Conservation (phyloP, 2,329 filamentous ascomycete species). For the Corinectria fuckeliana region DNA sequence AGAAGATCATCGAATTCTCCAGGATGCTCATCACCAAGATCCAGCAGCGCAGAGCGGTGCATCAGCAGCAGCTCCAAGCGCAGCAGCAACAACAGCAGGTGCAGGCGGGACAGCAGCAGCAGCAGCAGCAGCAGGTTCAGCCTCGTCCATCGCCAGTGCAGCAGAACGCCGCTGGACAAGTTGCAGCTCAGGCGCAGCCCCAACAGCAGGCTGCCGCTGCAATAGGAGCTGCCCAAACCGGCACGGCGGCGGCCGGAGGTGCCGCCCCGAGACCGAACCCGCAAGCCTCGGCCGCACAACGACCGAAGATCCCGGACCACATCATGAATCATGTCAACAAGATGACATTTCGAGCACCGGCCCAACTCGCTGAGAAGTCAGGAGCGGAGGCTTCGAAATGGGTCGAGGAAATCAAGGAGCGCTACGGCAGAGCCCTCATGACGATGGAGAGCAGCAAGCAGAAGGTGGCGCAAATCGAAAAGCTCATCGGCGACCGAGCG, state of each 20-base stretch:
- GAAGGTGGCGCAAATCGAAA: slow-evolving; percentile 52
- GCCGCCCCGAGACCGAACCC: slow-evolving; percentile 30
- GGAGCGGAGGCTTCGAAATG: slow-evolving; percentile 55
- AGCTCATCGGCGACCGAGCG: slow-evolving; percentile 49
- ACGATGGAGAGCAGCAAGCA: slow-evolving; percentile 55
- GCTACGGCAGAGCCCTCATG: slow-evolving; percentile 56
- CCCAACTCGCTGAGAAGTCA: slow-evolving; percentile 50
- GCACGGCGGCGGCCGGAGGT: slow-evolving; percentile 15
- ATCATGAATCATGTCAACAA: slow-evolving; percentile 56
- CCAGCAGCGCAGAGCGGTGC: slow-evolving; percentile 47
- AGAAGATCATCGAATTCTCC: slow-evolving; percentile 67
- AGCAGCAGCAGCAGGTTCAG: slow-evolving; percentile 29
- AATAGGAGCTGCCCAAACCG: slow-evolving; percentile 14
- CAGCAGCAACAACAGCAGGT: slow-evolving; percentile 39
- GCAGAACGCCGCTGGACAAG: slow-evolving; percentile 28
- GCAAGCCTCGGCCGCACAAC: slow-evolving; percentile 34
- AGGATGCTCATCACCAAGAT: slow-evolving; percentile 62
- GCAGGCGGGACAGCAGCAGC: slow-evolving; percentile 28
- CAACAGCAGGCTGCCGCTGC: slow-evolving; percentile 14
- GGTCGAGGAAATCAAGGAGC: slow-evolving; percentile 54
- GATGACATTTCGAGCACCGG: slow-evolving; percentile 55
- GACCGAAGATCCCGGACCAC: slow-evolving; percentile 48
- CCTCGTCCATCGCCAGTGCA: slow-evolving; percentile 32
- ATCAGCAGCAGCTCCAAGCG: slow-evolving; percentile 43
- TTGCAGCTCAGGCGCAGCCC: slow-evolving; percentile 33